A percentile compares a stretch with the other conserved stretches of the same genome.
Conservation (phyloP, 176 grass and related monocot genomes). For the Avena sativa region DNA sequence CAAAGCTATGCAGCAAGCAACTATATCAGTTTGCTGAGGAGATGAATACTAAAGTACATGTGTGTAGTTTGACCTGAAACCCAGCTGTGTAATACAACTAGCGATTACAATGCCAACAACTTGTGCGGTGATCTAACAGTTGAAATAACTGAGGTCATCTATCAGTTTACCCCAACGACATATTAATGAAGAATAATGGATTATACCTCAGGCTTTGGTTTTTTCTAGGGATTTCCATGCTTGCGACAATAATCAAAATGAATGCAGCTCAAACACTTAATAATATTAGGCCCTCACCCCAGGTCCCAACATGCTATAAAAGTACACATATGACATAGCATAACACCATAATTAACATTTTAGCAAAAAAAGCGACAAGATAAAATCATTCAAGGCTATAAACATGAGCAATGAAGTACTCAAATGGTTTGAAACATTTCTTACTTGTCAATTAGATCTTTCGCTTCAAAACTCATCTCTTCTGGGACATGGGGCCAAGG, state of each 20-base stretch:
- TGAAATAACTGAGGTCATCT: conserved; percentile 12
- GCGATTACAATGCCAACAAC: conserved; percentile 14
- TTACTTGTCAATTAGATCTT: conserved; percentile 97
- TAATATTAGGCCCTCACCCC: background rate
- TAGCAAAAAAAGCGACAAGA: conserved; percentile 17
- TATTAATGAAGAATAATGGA: conserved; percentile 35
- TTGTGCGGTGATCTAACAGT: conserved; percentile 19
- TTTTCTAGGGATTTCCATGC: background rate
- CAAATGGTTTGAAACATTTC: conserved; percentile 45
- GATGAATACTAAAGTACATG: background rate
- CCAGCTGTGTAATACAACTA: background rate
- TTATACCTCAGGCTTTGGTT: background rate
- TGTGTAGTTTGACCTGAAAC: conserved; percentile 34
- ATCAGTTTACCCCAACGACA: background rate
- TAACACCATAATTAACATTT: conserved; percentile 34
- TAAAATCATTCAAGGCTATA: conserved; percentile 21
- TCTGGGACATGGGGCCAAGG: conserved; percentile 93
- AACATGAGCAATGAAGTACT: conserved; percentile 31
- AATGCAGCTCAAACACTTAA: conserved; percentile 15
- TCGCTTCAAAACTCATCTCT: conserved; percentile 88
- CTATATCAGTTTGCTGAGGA: conserved; percentile 15
- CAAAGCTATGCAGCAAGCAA: conserved; percentile 5
- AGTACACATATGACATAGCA: background rate
- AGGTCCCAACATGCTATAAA: background rate
- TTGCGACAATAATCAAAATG: conserved; percentile 35